A percentile compares a stretch with the other conserved stretches of the same genome.
Conservation (phyloP, 208 protist species). For the Crithidia fasciculata region DNA sequence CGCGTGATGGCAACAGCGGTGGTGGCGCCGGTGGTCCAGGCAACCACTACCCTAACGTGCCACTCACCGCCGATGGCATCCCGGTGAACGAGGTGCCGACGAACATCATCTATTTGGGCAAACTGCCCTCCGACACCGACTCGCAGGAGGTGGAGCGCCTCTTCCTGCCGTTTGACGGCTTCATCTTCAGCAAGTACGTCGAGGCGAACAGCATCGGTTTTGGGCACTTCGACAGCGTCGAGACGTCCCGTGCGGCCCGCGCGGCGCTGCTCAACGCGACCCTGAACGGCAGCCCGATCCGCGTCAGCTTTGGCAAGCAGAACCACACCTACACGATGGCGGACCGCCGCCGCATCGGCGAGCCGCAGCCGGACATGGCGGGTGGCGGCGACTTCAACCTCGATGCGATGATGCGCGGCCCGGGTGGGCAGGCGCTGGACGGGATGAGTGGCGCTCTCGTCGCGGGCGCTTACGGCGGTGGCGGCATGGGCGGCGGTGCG, state of each 20-base stretch:
- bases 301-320: constrained; percentile 84
- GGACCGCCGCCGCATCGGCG: constrained; percentile 49
- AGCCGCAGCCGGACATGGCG: constrained; percentile 6
- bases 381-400: constrained; percentile 39
- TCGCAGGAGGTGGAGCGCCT: constrained; percentile 74
- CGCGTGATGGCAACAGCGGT: constrained; percentile 7
- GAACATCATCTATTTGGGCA: constrained; percentile 88
- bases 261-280: constrained; percentile 54
- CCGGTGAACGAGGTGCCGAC: constrained; percentile 73
- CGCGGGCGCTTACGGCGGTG: constrained; percentile 31
- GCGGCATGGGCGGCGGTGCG: constrained; percentile 20
- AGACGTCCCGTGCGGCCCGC: constrained; percentile 65
- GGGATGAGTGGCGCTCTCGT: constrained; percentile 44
- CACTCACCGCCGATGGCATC: constrained; percentile 47
- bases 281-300: constrained; percentile 71
- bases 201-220: constrained; percentile 73
- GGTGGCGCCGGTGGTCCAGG: constrained; percentile 13
- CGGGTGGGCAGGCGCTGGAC: constrained; percentile 27
- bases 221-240: constrained; percentile 82
- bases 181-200: constrained; percentile 84
- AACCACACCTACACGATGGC: constrained; percentile 81
- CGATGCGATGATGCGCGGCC: constrained; percentile 51
- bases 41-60: constrained; percentile 8
- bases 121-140: constrained; percentile 68
- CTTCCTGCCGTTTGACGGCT: constrained; percentile 80